Evolutionary conservation across 1,284 basidiomycete species (phyloP).

Genomic region (Dichomitus squalens): DNA sequence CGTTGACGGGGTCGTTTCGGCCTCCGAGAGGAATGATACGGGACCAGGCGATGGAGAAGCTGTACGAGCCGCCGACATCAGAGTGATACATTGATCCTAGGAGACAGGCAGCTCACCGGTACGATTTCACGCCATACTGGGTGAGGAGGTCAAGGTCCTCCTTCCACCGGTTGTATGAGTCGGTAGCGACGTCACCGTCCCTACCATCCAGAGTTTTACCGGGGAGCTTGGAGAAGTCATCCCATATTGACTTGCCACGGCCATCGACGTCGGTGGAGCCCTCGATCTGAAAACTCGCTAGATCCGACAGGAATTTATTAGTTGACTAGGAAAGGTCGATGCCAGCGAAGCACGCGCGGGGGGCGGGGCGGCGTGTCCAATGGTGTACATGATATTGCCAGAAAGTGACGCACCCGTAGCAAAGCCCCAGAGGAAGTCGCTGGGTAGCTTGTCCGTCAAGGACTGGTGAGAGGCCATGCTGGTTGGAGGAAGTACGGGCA

Average conservation of each 20-base stretch:
- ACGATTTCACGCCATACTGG: conserved; percentile 37
- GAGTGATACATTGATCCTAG: background rate
- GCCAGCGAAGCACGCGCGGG: background rate
- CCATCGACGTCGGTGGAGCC: conserved; percentile 59
- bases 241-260: conserved; percentile 74
- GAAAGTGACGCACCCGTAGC: conserved; percentile 54
- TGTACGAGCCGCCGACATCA: background rate
- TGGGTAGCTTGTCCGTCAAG: conserved; percentile 39
- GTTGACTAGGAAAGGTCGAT: conserved; percentile 9
- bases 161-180: conserved; percentile 69
- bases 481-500: conserved; percentile 25
- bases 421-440: conserved; percentile 72
- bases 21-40: conserved; percentile 73
- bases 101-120: conserved; percentile 26
- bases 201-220: conserved; percentile 69
- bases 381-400: background rate
- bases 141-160: conserved; percentile 70
- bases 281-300: conserved; percentile 71
- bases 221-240: conserved; percentile 67
- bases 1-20: conserved; percentile 70
- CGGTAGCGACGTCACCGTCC: conserved; percentile 69
- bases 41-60: conserved; percentile 76
- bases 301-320: background rate
- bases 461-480: conserved; percentile 26
- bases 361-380: background rate